A percentile compares a stretch with the other conserved stretches of the same genome.
Evolutionary conservation across 1,284 basidiomycete species (phyloP).

Genomic region (Pseudomicrostroma phylloplanum): DNA sequence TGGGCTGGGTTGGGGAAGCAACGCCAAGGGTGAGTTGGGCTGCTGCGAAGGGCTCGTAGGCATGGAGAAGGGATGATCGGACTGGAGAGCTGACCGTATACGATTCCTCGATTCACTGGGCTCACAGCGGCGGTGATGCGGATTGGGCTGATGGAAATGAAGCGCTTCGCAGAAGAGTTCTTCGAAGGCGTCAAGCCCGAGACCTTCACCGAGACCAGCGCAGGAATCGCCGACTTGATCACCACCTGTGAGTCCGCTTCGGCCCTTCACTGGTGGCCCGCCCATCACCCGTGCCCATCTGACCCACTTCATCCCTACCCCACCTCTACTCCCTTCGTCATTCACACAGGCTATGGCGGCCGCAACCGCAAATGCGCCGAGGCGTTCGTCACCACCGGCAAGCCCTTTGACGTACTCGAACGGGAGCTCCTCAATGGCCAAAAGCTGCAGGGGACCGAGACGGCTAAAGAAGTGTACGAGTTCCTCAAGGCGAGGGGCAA

Average conservation of each 20-base stretch:
- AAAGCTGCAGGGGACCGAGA: conserved; percentile 58
- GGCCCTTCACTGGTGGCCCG: no score
- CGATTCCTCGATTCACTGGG: neutral
- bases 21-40: conserved; percentile 54
- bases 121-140: conserved; percentile 57
- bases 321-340: neutral
- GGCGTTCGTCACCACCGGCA: conserved; percentile 56
- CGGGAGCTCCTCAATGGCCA: conserved; percentile 58
- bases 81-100: neutral
- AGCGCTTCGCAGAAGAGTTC: conserved; percentile 56
- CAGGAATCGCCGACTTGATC: conserved; percentile 60
- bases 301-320: neutral
- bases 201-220: conserved; percentile 56
- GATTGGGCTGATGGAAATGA: conserved; percentile 52
- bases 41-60: neutral
- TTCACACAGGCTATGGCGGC: conserved; percentile 52
- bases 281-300: no score
- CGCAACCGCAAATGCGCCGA: conserved; percentile 57
- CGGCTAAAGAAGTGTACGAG: conserved; percentile 55
- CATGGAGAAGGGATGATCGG: neutral
- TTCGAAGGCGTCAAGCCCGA: conserved; percentile 56
- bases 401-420: conserved; percentile 58
- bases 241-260: conserved; percentile 34
- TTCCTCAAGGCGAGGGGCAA: conserved; percentile 55
- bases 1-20: conserved; percentile 58